These are phyloP conservation scores for Exophiala sp. DNA, from an alignment of 2,329 filamentous ascomycete genomes.

Conservation along the genomic window DNA sequence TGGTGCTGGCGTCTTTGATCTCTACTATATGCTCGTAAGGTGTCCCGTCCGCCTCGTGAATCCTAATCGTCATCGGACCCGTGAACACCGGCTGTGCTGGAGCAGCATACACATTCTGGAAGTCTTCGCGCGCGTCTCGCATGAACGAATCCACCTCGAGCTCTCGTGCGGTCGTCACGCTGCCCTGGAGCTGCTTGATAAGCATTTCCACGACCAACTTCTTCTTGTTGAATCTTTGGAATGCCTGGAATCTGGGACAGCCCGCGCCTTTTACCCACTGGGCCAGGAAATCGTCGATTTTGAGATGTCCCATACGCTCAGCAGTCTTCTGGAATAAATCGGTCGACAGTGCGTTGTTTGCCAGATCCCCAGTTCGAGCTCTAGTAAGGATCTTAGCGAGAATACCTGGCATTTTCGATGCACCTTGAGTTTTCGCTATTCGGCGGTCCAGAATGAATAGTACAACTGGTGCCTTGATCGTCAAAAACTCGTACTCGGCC, in stretches of 20 bases:
- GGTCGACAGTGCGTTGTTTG: slow-evolving; percentile 63
- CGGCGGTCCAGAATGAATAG: slow-evolving; percentile 90
- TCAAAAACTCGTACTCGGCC: slow-evolving; percentile 85
- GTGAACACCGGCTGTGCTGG: slow-evolving; percentile 76
- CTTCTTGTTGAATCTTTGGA: slow-evolving; percentile 95
- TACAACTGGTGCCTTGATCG: slow-evolving; percentile 81
- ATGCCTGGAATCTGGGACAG: slow-evolving; percentile 79
- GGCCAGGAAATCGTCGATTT: slow-evolving; percentile 83
- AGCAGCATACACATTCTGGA: slow-evolving; percentile 61
- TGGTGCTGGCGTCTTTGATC: slow-evolving; percentile 77
- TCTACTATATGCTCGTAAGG: slow-evolving; percentile 97
- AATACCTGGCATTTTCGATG: slow-evolving; percentile 75
- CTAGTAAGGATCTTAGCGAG: slow-evolving; percentile 80
- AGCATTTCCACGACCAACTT: slow-evolving; percentile 88
- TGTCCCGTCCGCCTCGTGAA: slow-evolving; percentile 95
- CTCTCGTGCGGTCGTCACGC: slow-evolving; percentile 51
- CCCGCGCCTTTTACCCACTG: slow-evolving; percentile 89
- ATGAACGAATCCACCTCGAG: slow-evolving; percentile 72
- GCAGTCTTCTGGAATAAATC: slow-evolving; percentile 75
- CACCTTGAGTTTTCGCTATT: slow-evolving; percentile 79
- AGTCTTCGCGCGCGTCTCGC: slow-evolving; percentile 74
- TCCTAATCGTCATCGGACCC: slow-evolving; percentile 93
- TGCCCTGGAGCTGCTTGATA: slow-evolving; percentile 67
- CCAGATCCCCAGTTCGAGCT: slow-evolving; percentile 72
- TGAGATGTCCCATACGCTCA: slow-evolving; percentile 81